Conservation (phyloP, 192 early-diverging fungal species). For the Coemansia sp. region DNA sequence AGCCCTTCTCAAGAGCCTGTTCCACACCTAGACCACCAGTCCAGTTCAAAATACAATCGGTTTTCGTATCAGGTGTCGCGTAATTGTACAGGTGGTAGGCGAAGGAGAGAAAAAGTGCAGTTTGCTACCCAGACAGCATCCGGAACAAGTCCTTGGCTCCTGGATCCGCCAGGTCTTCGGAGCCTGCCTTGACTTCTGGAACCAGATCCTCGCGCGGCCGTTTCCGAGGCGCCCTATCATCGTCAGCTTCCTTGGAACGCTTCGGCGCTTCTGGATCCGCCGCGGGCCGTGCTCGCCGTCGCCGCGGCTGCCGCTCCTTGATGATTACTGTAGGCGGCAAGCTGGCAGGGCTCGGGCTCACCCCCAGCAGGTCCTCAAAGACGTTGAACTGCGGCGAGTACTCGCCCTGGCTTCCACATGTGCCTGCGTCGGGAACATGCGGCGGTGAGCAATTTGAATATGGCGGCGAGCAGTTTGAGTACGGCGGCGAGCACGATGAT, state of each 20-base stretch:
- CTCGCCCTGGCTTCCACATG: neutral
- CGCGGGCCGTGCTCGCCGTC: too few species aligned
- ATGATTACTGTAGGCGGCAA: constrained; percentile 7
- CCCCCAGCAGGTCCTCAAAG: constrained; percentile 32
- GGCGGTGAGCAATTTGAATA: constrained; percentile 42
- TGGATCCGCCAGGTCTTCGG: neutral
- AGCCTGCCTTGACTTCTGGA: neutral
- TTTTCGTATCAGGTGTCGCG: too few species aligned
- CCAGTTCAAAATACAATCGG: too few species aligned
- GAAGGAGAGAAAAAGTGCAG: too few species aligned
- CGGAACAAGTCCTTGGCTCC: constrained; percentile 1
- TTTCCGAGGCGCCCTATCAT: neutral
- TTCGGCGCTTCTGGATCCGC: too few species aligned
- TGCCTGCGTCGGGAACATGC: constrained; percentile 24
- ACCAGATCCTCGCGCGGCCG: neutral
- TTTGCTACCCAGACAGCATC: too few species aligned
- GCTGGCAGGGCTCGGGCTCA: neutral
- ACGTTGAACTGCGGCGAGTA: constrained; percentile 17
- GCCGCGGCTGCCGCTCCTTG: constrained; percentile 15
- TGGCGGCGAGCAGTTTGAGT: constrained; percentile 25
- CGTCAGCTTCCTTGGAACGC: neutral
- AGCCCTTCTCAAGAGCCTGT: constrained; percentile 72
- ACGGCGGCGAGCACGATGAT: constrained; percentile 19
- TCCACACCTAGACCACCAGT: constrained; percentile 51
- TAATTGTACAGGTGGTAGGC: too few species aligned